Conservation (phyloP, 345 rosid genomes). For the Carallia pectinifolia region DNA sequence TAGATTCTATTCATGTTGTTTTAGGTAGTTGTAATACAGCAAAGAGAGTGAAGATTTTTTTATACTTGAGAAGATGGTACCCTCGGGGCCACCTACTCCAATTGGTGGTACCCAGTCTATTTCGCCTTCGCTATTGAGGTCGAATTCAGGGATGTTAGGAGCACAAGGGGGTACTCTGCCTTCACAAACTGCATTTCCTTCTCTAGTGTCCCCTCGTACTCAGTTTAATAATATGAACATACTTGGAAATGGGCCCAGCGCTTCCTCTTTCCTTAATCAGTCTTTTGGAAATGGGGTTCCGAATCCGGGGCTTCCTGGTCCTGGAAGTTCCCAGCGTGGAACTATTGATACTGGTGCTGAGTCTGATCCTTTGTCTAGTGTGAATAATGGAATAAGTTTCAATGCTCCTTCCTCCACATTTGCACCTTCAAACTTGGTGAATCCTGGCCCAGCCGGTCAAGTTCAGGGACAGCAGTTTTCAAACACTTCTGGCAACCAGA, state of each 20-base stretch:
- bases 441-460: slow-evolving; percentile 67
- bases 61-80: slow-evolving; percentile 59
- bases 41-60: slow-evolving; percentile 12
- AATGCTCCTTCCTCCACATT: slow-evolving; percentile 54
- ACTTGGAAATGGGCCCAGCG: slow-evolving; percentile 76
- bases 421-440: slow-evolving; percentile 59
- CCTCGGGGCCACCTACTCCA: slow-evolving; percentile 79
- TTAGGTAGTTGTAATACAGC: slow-evolving; percentile 25
- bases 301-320: slow-evolving; percentile 47
- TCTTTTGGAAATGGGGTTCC: slow-evolving; percentile 77
- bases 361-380: slow-evolving; percentile 63
- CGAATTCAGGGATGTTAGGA: slow-evolving; percentile 72
- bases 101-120: slow-evolving; percentile 72
- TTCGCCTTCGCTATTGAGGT: slow-evolving; percentile 64
- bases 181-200: slow-evolving; percentile 65
- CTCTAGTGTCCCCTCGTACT: slow-evolving; percentile 60
- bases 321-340: slow-evolving; percentile 53
- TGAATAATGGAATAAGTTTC: slow-evolving; percentile 64
- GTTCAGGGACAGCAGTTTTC: slow-evolving; percentile 78
- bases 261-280: slow-evolving; percentile 71
- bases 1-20: slow-evolving; percentile 35
- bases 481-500: slow-evolving; percentile 54
- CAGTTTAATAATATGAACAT: slow-evolving; percentile 74
- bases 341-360: slow-evolving; percentile 72
- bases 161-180: slow-evolving; percentile 70